Percentiles rank a stretch among this genome's conserved stretches.
Conservation (phyloP, 176 grass and related monocot species). For the Aegilops tauschii region DNA sequence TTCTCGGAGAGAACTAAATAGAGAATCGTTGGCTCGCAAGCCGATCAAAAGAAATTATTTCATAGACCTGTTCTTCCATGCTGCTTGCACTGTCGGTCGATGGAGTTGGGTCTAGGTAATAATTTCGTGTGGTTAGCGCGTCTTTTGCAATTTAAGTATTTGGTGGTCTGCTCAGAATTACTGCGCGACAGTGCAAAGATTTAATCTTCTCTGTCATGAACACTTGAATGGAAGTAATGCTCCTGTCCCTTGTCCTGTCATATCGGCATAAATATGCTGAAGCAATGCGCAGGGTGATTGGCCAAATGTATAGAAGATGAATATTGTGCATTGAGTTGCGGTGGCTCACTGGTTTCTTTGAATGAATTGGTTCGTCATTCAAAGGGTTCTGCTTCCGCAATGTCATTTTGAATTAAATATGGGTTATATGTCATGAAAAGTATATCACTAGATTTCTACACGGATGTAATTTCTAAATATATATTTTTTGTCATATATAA, state of each 20-base stretch:
- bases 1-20: neutral
- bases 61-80: conserved; percentile 47
- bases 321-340: neutral
- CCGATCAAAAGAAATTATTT: conserved; percentile 46
- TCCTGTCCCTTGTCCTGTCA: conserved; percentile 28
- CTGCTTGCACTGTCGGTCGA: conserved; percentile 2
- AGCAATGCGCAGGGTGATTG: neutral
- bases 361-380: too few relatives aligned
- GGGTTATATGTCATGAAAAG: too few relatives aligned
- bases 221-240: conserved; percentile 34
- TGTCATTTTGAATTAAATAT: too few relatives aligned
- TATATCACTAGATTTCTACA: too few relatives aligned
- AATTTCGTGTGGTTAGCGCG: conserved; percentile 39
- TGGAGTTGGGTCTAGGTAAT: conserved; percentile 54
- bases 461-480: too few relatives aligned
- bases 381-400: too few relatives aligned
- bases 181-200: conserved; percentile 13
- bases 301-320: neutral
- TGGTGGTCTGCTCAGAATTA: neutral
- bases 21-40: neutral
- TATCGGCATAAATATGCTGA: conserved; percentile 6
- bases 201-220: neutral
- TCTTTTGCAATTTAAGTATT: neutral
- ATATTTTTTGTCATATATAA: too few relatives aligned
- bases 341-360: neutral